A percentile compares a stretch with the other conserved stretches of the same genome.
Evolutionary conservation across 148 eudicot genomes (phyloP).

Genomic region (Beta vulgaris): DNA sequence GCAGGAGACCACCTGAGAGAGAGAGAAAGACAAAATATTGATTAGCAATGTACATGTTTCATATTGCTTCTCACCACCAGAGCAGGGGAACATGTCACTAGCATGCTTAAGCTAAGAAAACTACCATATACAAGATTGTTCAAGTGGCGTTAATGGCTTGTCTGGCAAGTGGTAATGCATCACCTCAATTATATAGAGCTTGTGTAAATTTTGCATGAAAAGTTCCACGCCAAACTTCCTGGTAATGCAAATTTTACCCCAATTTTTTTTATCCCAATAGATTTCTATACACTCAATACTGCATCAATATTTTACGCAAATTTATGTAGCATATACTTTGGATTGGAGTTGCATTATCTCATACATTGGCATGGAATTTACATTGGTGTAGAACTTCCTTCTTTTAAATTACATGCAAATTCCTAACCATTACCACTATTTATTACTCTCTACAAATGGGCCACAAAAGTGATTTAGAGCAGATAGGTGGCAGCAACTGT

Average conservation of each 20-base stretch:
- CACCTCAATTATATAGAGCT: neutral
- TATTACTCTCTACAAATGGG: neutral
- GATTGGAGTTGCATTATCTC: neutral
- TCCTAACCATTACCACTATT: neutral
- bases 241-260: neutral
- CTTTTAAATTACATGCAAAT: neutral
- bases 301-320: too few species aligned
- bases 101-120: neutral
- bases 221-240: neutral
- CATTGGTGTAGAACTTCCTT: too few species aligned
- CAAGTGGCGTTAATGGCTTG: neutral
- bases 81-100: neutral
- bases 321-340: neutral
- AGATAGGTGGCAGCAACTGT: neutral
- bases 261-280: neutral
- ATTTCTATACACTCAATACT: neutral
- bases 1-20: constrained; percentile 85
- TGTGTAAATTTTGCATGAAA: neutral
- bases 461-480: neutral
- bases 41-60: neutral
- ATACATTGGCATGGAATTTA: neutral
- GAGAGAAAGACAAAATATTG: neutral
- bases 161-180: neutral
- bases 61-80: neutral
- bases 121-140: neutral